Base-by-base conservation (phyloP, 768 basidiomycete species). In the Inosperma sp. region DNA sequence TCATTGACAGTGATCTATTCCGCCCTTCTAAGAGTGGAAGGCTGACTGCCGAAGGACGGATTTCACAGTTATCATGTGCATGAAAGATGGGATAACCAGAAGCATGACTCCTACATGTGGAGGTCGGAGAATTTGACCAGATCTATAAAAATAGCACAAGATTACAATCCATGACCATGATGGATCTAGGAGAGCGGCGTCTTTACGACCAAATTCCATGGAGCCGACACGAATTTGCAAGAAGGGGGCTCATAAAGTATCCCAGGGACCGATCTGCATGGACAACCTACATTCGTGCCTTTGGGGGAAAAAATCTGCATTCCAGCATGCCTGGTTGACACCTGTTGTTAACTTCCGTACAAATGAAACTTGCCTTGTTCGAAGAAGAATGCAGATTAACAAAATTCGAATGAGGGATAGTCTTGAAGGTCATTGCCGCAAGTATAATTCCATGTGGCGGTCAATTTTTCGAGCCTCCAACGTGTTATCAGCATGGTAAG, bases 401-500 rank as follows among this genome's bases (percentile, higher is more conserved):
- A 31, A 31, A n/a, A 8, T 40, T 22, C 30, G 16, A 8, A 23
- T 17, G n/a, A 33, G 30, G 33, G 1, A 12, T 25, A 10, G 17
- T 23, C 9, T 23, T 4, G 14, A 48, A 14, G 46, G 34, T 16
- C 8, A 31, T 8, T 8, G 29, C 25, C 37, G 25, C 46, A 48
- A 35, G 35, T 35, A 48, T 25, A 35, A 12, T 36, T 33, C 22
- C 17, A 8, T 23, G 17, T 19, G 34, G 21, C 44, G 25, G 19
- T 7, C 21, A 23, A 3, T 13, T 8, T 36, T 35, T 30, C 26
- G 21, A 6, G 8, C 30, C 8, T 35, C 34, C 46, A 48, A 48
- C 46, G 46, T 48, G 46, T 48, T 26, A 26, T 26, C 46, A 37
- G 25, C 46, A 31, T 48, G 46, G 23, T 26, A 9, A 23, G 6